Evolutionary conservation across 2,329 filamentous ascomycete genomes (phyloP), one percentile per base, ranked within the genome.

Genomic region (Talaromyces sp.): DNA sequence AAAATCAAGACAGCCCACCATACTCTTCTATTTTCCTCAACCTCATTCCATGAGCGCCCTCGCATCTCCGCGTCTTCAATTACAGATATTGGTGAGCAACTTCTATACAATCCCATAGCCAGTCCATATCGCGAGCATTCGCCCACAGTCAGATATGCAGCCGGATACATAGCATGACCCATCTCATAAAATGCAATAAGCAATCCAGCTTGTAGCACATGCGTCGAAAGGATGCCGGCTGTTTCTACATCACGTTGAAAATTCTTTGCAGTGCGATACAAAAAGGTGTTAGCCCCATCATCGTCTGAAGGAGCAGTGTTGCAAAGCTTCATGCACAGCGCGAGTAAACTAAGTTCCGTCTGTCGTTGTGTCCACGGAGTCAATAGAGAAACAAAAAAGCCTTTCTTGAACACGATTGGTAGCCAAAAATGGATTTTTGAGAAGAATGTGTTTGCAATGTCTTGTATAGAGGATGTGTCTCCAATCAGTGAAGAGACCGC

Each of bases 151-250:
- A 41, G 3, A 41, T 59, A 59, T n/a, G 35, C 9, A 3, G 56
- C 56, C 6, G 56, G 56, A 33, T 59, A 59, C 19, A 59, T 59
- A n/a, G 35, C 39, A 59, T 59, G 56, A n/a, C 56, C 56, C 39
- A 59, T 27, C 39, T 59, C 56, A 31, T 59, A 59, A 31, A 33
- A 8, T 59, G 56, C 56, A 31, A 59, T 59, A n/a, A 59, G 56
- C 19, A 59, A 41, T 13, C 39, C 56, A 8, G 35, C 56, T 41
- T 59, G 56, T 3, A 52, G 48, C 48, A 52, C 48, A n/a, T 52
- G 48, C 5, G 48, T 52, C 27, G 48, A 52, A 3, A 52, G 48
- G 24, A 52, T 16, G 16, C 48, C 48, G 27, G 48, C 48, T 2
- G 24, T 33, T n/a, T 31, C 48, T 11, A 31, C 24, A 3, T 52